Base-by-base conservation (phyloP, 2,329 filamentous ascomycete species). In the Clarireedia hainanense region DNA sequence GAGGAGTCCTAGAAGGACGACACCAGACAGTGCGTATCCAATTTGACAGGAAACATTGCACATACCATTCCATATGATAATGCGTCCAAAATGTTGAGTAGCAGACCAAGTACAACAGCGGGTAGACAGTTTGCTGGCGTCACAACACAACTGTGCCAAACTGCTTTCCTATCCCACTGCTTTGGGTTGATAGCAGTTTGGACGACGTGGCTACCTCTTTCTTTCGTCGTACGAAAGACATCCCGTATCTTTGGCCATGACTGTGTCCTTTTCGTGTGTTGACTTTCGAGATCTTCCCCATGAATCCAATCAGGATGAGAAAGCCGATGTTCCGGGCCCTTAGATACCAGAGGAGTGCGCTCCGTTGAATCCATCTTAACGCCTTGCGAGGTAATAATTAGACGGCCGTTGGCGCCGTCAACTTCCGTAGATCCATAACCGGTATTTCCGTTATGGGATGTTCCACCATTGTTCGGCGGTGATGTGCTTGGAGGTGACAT, bases 51-150 rank as follows among this genome's bases (percentile, higher is more conserved):
- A 26, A 6, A 24, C n/a, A 24, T 3, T 23, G 24, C 26, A 55
- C 52, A 6, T 45, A 55, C 52, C 75, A 69, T 73, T 80, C 88
- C 94, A 67, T 99, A 99, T 2, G 92, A 97, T 42, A 99, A 74
- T 5, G 91, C 94, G 75, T 99, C 94, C 20, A 99, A 76, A 47
- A 99, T 86, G 64, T 99, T 99, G 17, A 99, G 80, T 1, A 99
- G 76, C 26, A 96, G 73, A 0, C 94, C 94, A 0, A 99, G 81
- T 62, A 95, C 80, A 1, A 97, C 92, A 3, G 92, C 88, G 2
- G 94, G 94, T 15, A 96, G 69, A 62, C 86, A 87, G 48, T 82
- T 83, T 17, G 81, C 74, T 0, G 91, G 89, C 40, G 83, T 77
- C 10, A 90, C 70, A 2, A 95, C 71, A 0, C 77, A 78, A 46